Evolutionary conservation across 495 filamentous ascomycete species (phyloP).

Genomic region (Xylaria venustula): DNA sequence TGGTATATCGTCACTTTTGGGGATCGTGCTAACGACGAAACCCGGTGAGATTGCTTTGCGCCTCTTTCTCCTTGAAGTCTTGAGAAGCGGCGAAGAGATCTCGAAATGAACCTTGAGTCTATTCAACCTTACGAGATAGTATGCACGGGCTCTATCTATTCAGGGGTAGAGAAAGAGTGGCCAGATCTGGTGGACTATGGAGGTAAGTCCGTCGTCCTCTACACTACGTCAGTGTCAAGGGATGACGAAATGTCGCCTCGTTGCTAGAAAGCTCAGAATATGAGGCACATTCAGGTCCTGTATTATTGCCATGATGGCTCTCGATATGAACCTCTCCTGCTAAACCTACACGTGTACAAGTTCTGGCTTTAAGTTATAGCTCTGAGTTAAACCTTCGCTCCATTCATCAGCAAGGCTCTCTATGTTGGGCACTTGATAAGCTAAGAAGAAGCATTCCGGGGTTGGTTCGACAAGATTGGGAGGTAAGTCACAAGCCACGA

Average conservation of each 20-base stretch:
- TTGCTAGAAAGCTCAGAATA: conserved; percentile 1
- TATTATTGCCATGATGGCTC: conserved; percentile 3
- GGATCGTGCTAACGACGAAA: not conserved
- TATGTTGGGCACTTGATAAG: conserved; percentile 1
- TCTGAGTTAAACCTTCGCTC: conserved; percentile 5
- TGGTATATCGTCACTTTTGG: not conserved
- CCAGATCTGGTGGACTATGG: conserved; percentile 3
- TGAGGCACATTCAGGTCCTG: conserved; percentile 4
- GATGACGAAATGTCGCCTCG: conserved; percentile 5
- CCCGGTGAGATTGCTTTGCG: conserved; percentile 5
- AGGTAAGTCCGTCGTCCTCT: not conserved
- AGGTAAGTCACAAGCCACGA: not conserved
- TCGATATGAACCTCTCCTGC: conserved; percentile 2
- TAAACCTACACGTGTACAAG: not conserved
- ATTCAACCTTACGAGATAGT: conserved; percentile 1
- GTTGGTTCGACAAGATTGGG: conserved; percentile 4
- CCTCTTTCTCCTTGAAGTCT: conserved; percentile 5
- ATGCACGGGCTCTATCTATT: conserved; percentile 3
- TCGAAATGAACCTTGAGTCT: conserved; percentile 4
- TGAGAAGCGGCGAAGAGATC: conserved; percentile 3
- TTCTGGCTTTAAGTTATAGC: not conserved
- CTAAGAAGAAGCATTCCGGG: not conserved
- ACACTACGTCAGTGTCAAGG: not conserved
- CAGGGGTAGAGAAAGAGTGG: conserved; percentile 1
- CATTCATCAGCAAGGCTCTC: conserved; percentile 1